A percentile compares a stretch with the other conserved stretches of the same genome.
Conservation (phyloP, 768 basidiomycete genomes). For the Lenzites betulinus region DNA sequence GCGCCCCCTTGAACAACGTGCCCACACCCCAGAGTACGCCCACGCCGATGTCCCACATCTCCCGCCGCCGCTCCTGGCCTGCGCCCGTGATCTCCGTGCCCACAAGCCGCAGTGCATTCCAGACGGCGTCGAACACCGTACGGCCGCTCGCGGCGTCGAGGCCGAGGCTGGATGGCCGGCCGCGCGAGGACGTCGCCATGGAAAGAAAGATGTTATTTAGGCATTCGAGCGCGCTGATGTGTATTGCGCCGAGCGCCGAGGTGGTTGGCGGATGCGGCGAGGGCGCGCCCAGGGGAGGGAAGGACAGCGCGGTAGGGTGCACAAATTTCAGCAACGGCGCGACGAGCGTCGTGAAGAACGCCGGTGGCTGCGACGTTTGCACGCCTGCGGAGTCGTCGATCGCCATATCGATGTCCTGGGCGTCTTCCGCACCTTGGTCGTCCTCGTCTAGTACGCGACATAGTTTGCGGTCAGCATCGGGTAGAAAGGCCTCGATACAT, state of each 20-base stretch:
- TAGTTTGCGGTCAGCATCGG: conserved; percentile 24
- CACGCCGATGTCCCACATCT: conserved; percentile 77
- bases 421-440: conserved; percentile 36
- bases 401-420: conserved; percentile 30
- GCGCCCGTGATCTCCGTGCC: conserved; percentile 57
- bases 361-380: conserved; percentile 31
- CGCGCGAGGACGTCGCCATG: conserved; percentile 45
- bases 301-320: conserved; percentile 79
- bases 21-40: conserved; percentile 92
- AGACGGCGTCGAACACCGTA: conserved; percentile 64
- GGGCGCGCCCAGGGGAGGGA: conserved; percentile 66
- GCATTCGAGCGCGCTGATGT: conserved; percentile 85
- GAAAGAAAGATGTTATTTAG: conserved; percentile 88
- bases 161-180: conserved; percentile 21
- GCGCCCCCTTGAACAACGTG: conserved; percentile 64
- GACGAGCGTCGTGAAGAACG: conserved; percentile 60
- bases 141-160: conserved; percentile 41
- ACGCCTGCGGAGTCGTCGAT: conserved; percentile 25
- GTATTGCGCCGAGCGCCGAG: conserved; percentile 79
- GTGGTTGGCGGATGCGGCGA: conserved; percentile 89
- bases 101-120: conserved; percentile 59
- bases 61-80: conserved; percentile 68
- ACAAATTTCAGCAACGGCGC: conserved; percentile 68
- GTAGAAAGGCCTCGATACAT: conserved; percentile 31
- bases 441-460: conserved; percentile 37